Base-by-base conservation (phyloP, 164 flowering plant species). In the Tetracentron sinense region DNA sequence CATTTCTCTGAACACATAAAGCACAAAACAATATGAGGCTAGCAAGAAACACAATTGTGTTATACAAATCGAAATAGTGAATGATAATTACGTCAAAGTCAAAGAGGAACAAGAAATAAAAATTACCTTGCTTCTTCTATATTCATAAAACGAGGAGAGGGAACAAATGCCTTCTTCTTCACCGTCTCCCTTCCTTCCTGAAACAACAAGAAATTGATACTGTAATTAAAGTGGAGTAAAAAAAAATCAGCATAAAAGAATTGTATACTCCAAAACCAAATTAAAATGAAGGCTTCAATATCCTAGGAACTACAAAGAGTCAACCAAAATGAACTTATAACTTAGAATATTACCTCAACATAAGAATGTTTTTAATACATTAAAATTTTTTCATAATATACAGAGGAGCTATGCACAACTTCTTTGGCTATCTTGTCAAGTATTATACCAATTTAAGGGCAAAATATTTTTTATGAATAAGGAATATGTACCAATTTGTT, bases 101-200 rank as follows among this genome's bases (percentile, higher is more conserved):
- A 60, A n/a, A 47, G 14, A 17, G 44, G 10, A 25, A 28, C 16
- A 28, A 31, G 56, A 28, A 42, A 50, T n/a, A n/a, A 35, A 29
- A 12, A 38, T 49, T 77, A 93, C 99, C 97, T 90, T 47, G 96
- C 97, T 78, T 92, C 97, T 54, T 88, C 89, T 42, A 82, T 69
- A 72, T 88, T 95, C 85, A 95, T 80, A 62, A 86, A 83, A 22
- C 96, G 90, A 22, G 97, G 92, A 68, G 99, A 92, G 27, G 97
- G 97, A n/a, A 82, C 81, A 79, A 92, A 86, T 42, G 92, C 81
- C 72, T 95, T 95, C 73, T 95, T 95, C 71, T 88, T 91, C 31
- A 67, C 80, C 60, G 78, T 88, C 57, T 88, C 96, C 78, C 86
- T 85, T 42, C 97, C 97, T 66, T 88, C 97, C 99, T 95, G 82